Conservation (phyloP, 176 grass and related monocot species). For the sorghum (Sorghum bicolor) region Sorghum_bicolor_NCBIv3 NC_012879.2:11666501-11667000, state of each 20-base stretch:
- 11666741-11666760: background rate
- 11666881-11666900: background rate
- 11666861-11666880: background rate
- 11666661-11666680: background rate
- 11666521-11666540: background rate
- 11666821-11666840: background rate
- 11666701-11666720: background rate
- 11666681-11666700: background rate
- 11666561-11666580: background rate
- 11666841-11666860: background rate
- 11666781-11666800: slow-evolving; percentile 5
- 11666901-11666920: background rate
- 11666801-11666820: background rate
- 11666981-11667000: background rate
- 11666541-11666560: background rate
- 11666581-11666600: background rate
- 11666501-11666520: background rate
- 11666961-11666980: background rate
- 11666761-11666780: slow-evolving; percentile 4
- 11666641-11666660: background rate
- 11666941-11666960: background rate
- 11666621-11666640: background rate
- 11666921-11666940: background rate
- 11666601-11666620: background rate
- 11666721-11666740: background rate